Base-by-base conservation (phyloP, 176 grass and related monocot genomes). In the Calamus simplicifolius region DNA sequence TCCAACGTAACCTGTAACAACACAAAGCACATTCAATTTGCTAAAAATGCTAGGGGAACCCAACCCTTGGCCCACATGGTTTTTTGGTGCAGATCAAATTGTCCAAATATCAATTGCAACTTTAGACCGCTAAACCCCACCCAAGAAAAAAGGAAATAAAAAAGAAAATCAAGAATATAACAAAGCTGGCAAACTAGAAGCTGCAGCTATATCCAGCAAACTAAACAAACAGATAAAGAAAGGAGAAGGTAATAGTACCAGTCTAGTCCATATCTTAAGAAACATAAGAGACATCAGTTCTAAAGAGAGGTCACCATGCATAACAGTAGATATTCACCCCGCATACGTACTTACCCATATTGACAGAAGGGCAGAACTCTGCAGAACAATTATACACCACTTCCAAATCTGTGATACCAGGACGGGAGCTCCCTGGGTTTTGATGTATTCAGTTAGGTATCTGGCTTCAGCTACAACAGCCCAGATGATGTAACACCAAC, bases 231-330 rank as follows among this genome's bases (percentile, higher is more conserved):
- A 13, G 7, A 43, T 8, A 43, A 43, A 43, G 8, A 43, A 43
- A 43, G 8, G 35, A 43, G 35, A 2, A 10, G 12, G 35, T 43
- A 43, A 10, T 12, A 43, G 35, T 62, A 87, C 84, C 84, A 77
- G 61, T 54, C 28, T 87, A 26, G 59, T 75, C 74, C 84, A 82
- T 52, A 74, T 18, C 61, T 73, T 66, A 56, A 87, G 69, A 67
- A 75, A 15, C 53, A 68, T 19, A 18, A 51, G 79, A 64, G 15
- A 63, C 38, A 71, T 81, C 54, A 70, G 76, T 59, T 16, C 27
- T 74, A 15, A 51, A 62, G 19, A 62, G 19, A 76, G 48, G 56
- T 5, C 56, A 56, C 68, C 17, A 6, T 53, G 50, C 54, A 27
- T 15, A 3, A 54, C 29, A 10, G 7, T 51, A 81, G 59, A 65